phyloP scores from a whole-genome alignment of 106 monocot species.

The Acorus calamus region DNA sequence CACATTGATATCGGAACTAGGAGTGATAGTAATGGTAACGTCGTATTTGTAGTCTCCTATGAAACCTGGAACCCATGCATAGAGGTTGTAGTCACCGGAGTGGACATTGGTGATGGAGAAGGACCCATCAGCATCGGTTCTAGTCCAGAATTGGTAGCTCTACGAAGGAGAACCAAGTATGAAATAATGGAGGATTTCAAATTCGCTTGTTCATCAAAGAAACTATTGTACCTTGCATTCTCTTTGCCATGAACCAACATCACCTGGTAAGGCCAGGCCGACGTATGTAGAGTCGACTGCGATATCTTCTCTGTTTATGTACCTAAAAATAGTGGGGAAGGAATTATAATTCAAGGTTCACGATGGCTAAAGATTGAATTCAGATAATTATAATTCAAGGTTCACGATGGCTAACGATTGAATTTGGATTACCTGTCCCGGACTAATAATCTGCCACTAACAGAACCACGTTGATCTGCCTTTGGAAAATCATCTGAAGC shows the following conservation, averaged over 20 bases:
- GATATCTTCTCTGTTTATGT: neutral
- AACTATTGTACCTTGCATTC: slow-evolving; percentile 7
- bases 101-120: neutral
- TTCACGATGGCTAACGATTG: no score
- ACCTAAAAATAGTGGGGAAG: neutral
- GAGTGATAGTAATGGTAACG: neutral
- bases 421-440: slow-evolving; percentile 7
- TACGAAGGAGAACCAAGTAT: neutral
- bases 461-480: slow-evolving; percentile 6
- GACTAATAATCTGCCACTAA: slow-evolving; percentile 5
- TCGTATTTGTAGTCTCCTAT: neutral
- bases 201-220: no score
- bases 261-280: slow-evolving; percentile 10
- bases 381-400: no score
- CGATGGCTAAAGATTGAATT: neutral
- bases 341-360: neutral
- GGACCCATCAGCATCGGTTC: neutral
- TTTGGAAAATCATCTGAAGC: slow-evolving; percentile 16
- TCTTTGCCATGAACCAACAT: slow-evolving; percentile 14
- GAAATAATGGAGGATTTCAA: no score
- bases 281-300: slow-evolving; percentile 7
- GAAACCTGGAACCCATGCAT: neutral
- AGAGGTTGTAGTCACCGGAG: neutral
- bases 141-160: neutral
- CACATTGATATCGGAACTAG: neutral